Base-by-base conservation (phyloP, 2,329 filamentous ascomycete genomes). In the Dothideomycetidae sp. region DNA sequence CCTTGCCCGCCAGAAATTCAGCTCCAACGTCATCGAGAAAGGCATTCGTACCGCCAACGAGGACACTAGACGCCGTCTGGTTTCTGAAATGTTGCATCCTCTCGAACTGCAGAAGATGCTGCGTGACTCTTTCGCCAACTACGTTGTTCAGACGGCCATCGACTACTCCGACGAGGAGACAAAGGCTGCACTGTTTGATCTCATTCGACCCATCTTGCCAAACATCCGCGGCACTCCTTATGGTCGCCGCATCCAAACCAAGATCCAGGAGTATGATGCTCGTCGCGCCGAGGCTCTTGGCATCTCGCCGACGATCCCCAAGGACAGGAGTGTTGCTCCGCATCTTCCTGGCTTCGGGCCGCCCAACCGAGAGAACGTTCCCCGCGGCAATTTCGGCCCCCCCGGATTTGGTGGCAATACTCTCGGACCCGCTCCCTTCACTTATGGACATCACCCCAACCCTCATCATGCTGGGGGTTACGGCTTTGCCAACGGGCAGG, bases 1-100 rank as follows among this genome's bases (percentile, higher is more conserved):
- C 71, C 54, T 78, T 11, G 96, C 90, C 4, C 86, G 85, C 56
- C 90, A 98, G 66, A 98, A 98, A 62, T 98, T 98, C 66, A 94
- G 85, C 63, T 96, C 90, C 52, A 98, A 98, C 50, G 90, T 98
- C 41, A 88, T 98, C 45, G 90, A 98, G 66, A 98, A 98, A 58
- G 68, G 63, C 48, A 63, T 96, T 42, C 84, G 90, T 40, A 93
- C 84, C 54, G 78, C 86, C 23, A 75, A 81, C 42, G 66, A 75
- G 15, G 66, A 71, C 7, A 80, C 80, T 36, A 85, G 80, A 55
- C 79, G 84, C 49, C 68, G 78, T 57, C 78, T 98, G 61, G 79
- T 94, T 41, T 73, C 81, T 23, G 90, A 96, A 63, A 78, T 98
- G 53, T 67, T 79, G 34, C 56, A 62, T 5, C 71, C 78, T 3